phyloP scores from a whole-genome alignment of 2,329 filamentous ascomycete species.

The Clarireedia sp. region DNA sequence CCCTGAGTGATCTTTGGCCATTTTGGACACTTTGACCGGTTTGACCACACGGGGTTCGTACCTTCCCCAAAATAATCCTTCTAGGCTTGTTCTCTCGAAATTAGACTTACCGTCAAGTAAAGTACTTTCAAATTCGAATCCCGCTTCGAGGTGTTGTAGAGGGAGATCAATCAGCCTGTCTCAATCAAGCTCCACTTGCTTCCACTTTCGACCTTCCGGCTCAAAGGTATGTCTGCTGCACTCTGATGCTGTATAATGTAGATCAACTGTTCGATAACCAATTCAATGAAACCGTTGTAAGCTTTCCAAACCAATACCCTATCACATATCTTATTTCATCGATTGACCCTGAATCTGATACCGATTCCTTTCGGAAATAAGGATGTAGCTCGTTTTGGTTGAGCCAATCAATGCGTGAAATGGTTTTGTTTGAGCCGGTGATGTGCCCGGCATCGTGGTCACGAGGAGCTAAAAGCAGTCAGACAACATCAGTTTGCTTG shows the following conservation, averaged over 20 bases:
- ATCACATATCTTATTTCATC: background rate
- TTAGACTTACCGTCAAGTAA: background rate
- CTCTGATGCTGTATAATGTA: background rate
- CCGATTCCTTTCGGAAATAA: background rate
- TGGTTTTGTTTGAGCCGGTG: background rate
- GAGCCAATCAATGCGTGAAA: background rate
- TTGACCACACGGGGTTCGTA: background rate
- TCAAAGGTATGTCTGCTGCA: background rate
- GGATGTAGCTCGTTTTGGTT: constrained; percentile 3
- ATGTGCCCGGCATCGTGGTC: background rate
- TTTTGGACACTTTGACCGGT: background rate
- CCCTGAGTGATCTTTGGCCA: constrained; percentile 2
- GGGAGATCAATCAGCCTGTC: constrained; percentile 5
- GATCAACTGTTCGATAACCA: background rate
- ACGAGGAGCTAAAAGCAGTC: background rate
- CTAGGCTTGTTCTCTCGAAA: constrained; percentile 1
- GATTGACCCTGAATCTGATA: background rate
- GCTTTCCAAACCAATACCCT: background rate
- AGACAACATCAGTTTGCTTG: background rate
- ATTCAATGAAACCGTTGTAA: background rate
- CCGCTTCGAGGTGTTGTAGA: constrained; percentile 4
- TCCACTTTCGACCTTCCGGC: background rate
- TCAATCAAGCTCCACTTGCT: background rate
- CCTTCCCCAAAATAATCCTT: background rate
- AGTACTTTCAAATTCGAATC: background rate